Conservation (phyloP, 805 yeast species). For the Candida silvicultrix region DNA sequence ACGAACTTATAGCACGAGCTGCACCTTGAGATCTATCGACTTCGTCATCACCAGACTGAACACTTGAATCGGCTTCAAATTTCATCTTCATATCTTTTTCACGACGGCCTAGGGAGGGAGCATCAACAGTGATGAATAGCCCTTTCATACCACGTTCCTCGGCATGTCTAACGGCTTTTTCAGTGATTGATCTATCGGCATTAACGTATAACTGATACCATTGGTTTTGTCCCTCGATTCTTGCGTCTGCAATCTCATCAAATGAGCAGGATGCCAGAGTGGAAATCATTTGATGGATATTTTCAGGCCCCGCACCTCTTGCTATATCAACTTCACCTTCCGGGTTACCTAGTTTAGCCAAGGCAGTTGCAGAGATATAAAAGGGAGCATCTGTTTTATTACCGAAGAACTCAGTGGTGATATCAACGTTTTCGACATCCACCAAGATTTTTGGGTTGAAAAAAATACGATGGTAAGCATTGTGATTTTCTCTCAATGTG, state of each 20-base stretch:
- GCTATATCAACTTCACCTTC: slow-evolving; percentile 90
- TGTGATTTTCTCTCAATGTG: slow-evolving; percentile 83
- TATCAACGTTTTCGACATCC: slow-evolving; percentile 70
- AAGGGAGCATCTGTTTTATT: slow-evolving; percentile 65
- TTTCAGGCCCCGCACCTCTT: slow-evolving; percentile 69
- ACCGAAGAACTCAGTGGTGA: slow-evolving; percentile 74
- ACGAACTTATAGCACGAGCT: slow-evolving; percentile 78
- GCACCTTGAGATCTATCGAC: slow-evolving; percentile 78
- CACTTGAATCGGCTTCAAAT: slow-evolving; percentile 41
- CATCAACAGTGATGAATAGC: slow-evolving; percentile 85
- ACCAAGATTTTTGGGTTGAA: slow-evolving; percentile 81
- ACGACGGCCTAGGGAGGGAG: slow-evolving; percentile 86
- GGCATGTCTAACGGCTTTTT: slow-evolving; percentile 59
- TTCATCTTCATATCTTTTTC: slow-evolving; percentile 80
- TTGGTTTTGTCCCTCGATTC: slow-evolving; percentile 60
- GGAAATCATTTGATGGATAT: slow-evolving; percentile 83
- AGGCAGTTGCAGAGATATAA: slow-evolving; percentile 87
- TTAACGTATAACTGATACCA: slow-evolving; percentile 90
- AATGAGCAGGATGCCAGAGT: slow-evolving; percentile 85
- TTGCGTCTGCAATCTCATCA: slow-evolving; percentile 76
- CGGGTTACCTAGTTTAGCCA: slow-evolving; percentile 86
- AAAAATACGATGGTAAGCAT: slow-evolving; percentile 81
- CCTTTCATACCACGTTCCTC: slow-evolving; percentile 74
- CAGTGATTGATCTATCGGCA: slow-evolving; percentile 61
- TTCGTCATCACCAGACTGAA: slow-evolving; percentile 39